Base-by-base conservation (phyloP, 1,284 basidiomycete genomes). In the Irpex sp. region DNA sequence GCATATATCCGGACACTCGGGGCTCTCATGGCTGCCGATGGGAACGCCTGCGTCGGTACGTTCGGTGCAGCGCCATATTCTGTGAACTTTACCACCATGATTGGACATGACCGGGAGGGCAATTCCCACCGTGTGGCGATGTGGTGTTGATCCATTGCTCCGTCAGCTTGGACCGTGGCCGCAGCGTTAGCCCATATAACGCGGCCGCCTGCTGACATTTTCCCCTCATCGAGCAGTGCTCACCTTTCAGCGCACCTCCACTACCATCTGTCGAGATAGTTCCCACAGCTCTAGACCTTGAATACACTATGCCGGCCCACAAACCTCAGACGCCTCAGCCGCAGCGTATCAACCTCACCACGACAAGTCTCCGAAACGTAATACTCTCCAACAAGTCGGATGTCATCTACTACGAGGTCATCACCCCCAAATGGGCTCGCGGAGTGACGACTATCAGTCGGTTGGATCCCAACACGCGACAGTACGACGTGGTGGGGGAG, bases 351-450 rank as follows among this genome's bases (percentile, higher is more conserved):
- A 69, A 69, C 38, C 71, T 80, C 59, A 81, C 79, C 52, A 80
- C 79, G 54, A 73, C 78, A 31, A 72, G 66, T 58, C 64, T 79
- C 51, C 73, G 72, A 62, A 79, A 79, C 64, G 74, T 77, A 62
- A 69, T 77, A 48, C 72, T 80, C 64, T 73, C 80, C 38, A 79
- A 77, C 63, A 69, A 68, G 44, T 71, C 69, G 56, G 79, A 81
- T 65, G 69, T 70, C 64, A 72, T 78, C 62, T 78, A 78, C 72
- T 82, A 77, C 65, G 79, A 80, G 62, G 67, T 81, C 63, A 71
- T 75, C 48, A 81, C 79, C 48, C 79, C 77, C 5, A 71, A 73
- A 55, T 79, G 79, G 79, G 77, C 77, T 60, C 68, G 73, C 7
- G 67, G 74, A 57, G 47, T 71, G 64, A 81, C 80, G 65, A 76